Percentiles rank a stretch among this genome's conserved stretches.
These are phyloP conservation scores for Globisporangium perplexum DNA, from an alignment of 352 stramenopile species.

Conservation along the genomic window DNA sequence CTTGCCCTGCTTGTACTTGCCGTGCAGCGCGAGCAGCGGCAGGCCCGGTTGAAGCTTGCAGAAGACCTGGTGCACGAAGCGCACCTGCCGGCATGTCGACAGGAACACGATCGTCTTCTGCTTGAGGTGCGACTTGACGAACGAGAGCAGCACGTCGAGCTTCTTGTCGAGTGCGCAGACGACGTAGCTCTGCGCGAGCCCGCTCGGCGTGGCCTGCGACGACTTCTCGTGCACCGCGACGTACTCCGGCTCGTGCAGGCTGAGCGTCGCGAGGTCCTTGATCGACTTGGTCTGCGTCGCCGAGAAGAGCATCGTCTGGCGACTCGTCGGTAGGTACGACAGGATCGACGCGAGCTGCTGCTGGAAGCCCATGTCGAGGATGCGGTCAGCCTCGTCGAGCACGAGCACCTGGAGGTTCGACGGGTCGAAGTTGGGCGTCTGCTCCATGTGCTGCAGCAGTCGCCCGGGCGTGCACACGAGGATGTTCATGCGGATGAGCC, in stretches of 20 bases:
- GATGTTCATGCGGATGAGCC: slow-evolving; percentile 95
- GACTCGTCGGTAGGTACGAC: slow-evolving; percentile 88
- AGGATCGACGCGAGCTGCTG: slow-evolving; percentile 97
- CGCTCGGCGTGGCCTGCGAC: slow-evolving; percentile 87
- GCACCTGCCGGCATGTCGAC: slow-evolving; percentile 95
- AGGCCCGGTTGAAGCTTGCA: slow-evolving; percentile 97
- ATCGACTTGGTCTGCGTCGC: slow-evolving; percentile 97
- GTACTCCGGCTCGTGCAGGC: slow-evolving; percentile 95
- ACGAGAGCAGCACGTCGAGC: slow-evolving; percentile 97
- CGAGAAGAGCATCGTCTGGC: slow-evolving; percentile 97
- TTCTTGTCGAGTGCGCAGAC: slow-evolving; percentile 95
- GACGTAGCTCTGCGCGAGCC: slow-evolving; percentile 94
- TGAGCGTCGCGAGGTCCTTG: slow-evolving; percentile 95
- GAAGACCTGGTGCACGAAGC: slow-evolving; percentile 94
- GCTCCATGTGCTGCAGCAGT: slow-evolving; percentile 98
- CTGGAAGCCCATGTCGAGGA: slow-evolving; percentile 99
- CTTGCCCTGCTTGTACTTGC: slow-evolving; percentile 98
- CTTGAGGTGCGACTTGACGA: slow-evolving; percentile 98
- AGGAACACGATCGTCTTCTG: slow-evolving; percentile 99
- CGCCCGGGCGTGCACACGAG: slow-evolving; percentile 96
- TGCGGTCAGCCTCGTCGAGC: slow-evolving; percentile 99
- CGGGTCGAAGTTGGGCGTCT: slow-evolving; percentile 96
- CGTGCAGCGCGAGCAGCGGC: slow-evolving; percentile 95
- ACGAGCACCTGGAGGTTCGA: slow-evolving; percentile 94
- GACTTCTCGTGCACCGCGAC: slow-evolving; percentile 94